These are phyloP conservation scores for Leccinum subtestaceum DNA, from an alignment of 768 basidiomycete genomes.

Conservation along the genomic window DNA sequence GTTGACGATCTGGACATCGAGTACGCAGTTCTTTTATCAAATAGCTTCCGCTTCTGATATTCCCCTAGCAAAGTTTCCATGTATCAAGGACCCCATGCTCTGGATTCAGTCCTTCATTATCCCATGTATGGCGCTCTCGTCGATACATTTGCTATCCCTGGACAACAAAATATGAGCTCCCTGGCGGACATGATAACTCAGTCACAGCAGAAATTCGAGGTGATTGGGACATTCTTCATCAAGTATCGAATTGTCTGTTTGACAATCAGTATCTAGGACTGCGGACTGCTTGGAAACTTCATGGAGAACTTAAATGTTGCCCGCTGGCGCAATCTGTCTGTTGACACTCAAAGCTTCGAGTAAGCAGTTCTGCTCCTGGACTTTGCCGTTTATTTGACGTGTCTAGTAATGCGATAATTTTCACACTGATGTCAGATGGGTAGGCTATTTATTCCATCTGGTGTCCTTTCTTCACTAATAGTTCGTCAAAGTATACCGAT, in stretches of 20 bases:
- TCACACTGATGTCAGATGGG: constrained; percentile 76
- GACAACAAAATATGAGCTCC: constrained; percentile 58
- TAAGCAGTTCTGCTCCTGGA: constrained; percentile 29
- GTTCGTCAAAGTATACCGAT: constrained; percentile 56
- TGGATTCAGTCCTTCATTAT: constrained; percentile 60
- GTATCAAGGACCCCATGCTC: constrained; percentile 34
- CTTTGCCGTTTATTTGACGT: constrained; percentile 12
- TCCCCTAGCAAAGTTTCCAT: constrained; percentile 36
- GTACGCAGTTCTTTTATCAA: constrained; percentile 32
- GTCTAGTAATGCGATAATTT: constrained; percentile 66
- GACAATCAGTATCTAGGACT: constrained; percentile 18
- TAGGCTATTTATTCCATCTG: constrained; percentile 6
- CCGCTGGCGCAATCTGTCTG: constrained; percentile 69
- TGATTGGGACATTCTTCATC: constrained; percentile 5
- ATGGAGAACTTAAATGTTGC: constrained; percentile 77
- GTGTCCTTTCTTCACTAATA: background rate
- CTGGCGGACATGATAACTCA: constrained; percentile 51
- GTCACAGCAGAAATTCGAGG: constrained; percentile 53
- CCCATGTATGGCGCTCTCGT: background rate
- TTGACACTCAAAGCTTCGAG: constrained; percentile 72
- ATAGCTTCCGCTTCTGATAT: constrained; percentile 12
- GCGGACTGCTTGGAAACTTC: constrained; percentile 62
- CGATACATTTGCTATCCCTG: constrained; percentile 69
- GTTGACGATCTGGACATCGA: constrained; percentile 34
- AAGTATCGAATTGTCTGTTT: background rate